Evolutionary conservation across 2,329 filamentous ascomycete genomes (phyloP).

Genomic region (Tolypocladium nubicola): DNA sequence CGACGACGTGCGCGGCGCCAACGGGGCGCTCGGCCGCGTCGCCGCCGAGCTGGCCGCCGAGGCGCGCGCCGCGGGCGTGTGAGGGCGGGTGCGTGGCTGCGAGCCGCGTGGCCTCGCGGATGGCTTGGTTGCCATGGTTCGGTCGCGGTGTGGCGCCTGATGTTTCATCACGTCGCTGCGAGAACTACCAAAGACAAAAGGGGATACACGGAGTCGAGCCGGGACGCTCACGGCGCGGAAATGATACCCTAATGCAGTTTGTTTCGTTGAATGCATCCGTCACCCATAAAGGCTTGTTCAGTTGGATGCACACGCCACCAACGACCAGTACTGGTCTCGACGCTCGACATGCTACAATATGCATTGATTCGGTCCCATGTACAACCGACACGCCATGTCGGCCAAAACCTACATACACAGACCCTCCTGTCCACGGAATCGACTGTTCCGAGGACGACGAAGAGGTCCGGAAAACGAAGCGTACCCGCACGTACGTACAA

Average conservation of each 20-base stretch:
- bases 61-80: conserved; percentile 23
- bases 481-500: background rate
- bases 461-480: background rate
- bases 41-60: conserved; percentile 38
- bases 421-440: background rate
- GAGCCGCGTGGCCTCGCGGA: background rate
- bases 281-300: background rate
- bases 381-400: background rate
- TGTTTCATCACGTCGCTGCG: background rate
- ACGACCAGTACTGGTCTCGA: background rate
- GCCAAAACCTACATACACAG: background rate
- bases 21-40: conserved; percentile 34
- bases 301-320: background rate
- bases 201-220: background rate
- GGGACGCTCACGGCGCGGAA: background rate
- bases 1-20: conserved; percentile 43
- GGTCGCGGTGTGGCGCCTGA: background rate
- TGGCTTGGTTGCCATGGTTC: background rate
- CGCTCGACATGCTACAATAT: background rate
- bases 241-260: background rate
- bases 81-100: background rate
- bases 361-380: background rate
- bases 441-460: background rate
- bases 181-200: background rate
- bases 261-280: too few species aligned